A percentile compares a stretch with the other conserved stretches of the same genome.
Conservation (phyloP, 352 stramenopile species). For the Pythium coloratum region DNA sequence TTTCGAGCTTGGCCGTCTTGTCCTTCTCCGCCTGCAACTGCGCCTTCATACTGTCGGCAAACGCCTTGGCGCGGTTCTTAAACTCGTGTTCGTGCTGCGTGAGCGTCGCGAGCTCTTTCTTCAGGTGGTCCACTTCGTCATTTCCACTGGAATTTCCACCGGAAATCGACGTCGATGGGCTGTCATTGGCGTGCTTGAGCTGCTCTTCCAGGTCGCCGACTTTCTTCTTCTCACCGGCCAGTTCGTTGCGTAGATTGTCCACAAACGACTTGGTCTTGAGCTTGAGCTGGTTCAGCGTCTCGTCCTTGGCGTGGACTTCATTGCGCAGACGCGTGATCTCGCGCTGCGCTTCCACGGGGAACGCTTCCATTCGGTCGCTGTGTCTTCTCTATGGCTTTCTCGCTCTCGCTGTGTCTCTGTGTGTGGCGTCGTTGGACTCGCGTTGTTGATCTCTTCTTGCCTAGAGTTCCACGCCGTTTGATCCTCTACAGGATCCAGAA, state of each 20-base stretch:
- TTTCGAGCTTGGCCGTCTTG: constrained; percentile 48
- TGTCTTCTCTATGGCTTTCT: neutral
- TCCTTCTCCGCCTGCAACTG: constrained; percentile 66
- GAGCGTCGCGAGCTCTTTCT: constrained; percentile 33
- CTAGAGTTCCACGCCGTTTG: neutral
- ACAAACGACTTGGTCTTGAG: constrained; percentile 85
- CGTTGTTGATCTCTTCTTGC: neutral
- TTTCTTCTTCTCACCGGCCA: constrained; percentile 68
- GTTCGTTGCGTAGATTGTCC: constrained; percentile 70
- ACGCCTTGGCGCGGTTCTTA: constrained; percentile 66
- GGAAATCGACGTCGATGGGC: neutral
- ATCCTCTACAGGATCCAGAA: neutral
- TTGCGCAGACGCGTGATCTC: constrained; percentile 56
- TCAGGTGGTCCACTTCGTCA: constrained; percentile 39
- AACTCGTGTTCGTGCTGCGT: constrained; percentile 59
- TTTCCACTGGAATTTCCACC: neutral
- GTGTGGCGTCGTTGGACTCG: constrained; percentile 2
- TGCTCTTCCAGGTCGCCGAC: constrained; percentile 55
- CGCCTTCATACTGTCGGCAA: constrained; percentile 65
- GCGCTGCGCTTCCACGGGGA: constrained; percentile 32
- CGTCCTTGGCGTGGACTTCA: constrained; percentile 71
- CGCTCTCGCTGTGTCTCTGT: neutral
- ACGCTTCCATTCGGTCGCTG: neutral
- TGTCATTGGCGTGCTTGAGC: constrained; percentile 34
- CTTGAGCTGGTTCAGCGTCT: constrained; percentile 81